Evolutionary conservation across 2,329 filamentous ascomycete species (phyloP).

Genomic region (Elsinoe ampelina): DNA sequence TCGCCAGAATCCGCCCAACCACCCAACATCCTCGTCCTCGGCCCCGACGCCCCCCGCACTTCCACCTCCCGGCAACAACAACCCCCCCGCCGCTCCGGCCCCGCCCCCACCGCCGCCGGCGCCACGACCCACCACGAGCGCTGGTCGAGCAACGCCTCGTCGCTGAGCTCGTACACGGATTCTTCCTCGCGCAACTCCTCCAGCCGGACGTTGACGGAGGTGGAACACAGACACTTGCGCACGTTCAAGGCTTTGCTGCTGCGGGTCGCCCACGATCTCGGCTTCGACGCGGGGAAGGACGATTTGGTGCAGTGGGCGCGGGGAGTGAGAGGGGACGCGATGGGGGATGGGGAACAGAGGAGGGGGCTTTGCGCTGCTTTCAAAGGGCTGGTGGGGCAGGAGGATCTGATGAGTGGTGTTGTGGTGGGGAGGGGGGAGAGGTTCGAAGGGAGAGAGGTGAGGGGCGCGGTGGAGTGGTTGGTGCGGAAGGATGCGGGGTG

Average conservation of each 20-base stretch:
- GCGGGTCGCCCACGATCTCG: constrained; percentile 77
- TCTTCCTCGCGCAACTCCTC: constrained; percentile 57
- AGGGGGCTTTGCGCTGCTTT: constrained; percentile 7
- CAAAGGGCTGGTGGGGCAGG: neutral
- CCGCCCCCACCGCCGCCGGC: neutral
- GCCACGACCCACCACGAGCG: constrained; percentile 46
- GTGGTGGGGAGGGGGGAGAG: constrained; percentile 50
- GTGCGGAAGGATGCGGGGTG: constrained; percentile 67
- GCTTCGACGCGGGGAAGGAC: constrained; percentile 50
- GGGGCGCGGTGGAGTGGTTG: constrained; percentile 70
- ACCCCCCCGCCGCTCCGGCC: constrained; percentile 23
- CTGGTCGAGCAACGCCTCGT: constrained; percentile 71
- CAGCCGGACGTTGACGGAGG: constrained; percentile 59
- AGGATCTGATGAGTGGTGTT: constrained; percentile 24
- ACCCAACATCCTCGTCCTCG: constrained; percentile 81
- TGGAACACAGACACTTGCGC: constrained; percentile 55
- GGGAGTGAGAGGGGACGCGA: neutral
- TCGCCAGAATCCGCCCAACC: constrained; percentile 63
- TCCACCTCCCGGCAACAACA: constrained; percentile 15
- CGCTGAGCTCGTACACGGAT: constrained; percentile 70
- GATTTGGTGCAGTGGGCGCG: neutral
- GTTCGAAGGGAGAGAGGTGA: constrained; percentile 65
- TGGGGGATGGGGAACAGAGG: neutral
- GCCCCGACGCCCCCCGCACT: constrained; percentile 41
- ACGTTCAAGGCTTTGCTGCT: constrained; percentile 71